Evolutionary conservation across 306 rosid genomes (phyloP).

Genomic region (Pyrus bretschneideri): DNA sequence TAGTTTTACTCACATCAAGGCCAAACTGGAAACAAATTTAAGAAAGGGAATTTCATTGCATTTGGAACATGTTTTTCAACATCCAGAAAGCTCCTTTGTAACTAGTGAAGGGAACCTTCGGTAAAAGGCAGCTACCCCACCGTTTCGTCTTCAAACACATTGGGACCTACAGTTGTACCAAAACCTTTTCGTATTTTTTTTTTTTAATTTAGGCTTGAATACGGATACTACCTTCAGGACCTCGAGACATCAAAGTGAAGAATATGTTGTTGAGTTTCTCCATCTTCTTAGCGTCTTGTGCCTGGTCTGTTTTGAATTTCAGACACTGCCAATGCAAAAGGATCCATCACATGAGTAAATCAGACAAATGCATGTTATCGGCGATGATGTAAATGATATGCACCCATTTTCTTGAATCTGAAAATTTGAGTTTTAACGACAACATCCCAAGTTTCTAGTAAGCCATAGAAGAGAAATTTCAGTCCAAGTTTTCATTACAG

Average conservation of each 20-base stretch:
- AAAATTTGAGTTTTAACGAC: background rate
- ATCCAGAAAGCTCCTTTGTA: background rate
- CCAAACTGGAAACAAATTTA: background rate
- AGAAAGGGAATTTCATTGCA: background rate
- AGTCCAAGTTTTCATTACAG: slow-evolving; percentile 13
- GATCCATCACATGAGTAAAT: slow-evolving; percentile 19
- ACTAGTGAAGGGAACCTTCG: background rate
- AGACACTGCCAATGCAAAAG: slow-evolving; percentile 53
- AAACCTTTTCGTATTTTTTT: background rate
- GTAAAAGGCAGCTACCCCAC: background rate
- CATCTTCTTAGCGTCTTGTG: slow-evolving; percentile 92
- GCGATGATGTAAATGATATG: background rate
- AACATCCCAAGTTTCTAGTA: background rate
- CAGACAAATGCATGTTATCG: background rate
- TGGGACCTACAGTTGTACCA: background rate
- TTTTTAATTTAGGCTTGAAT: background rate
- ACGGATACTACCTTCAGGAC: slow-evolving; percentile 67
- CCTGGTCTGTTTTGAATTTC: slow-evolving; percentile 87
- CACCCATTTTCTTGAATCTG: background rate
- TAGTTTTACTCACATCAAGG: background rate
- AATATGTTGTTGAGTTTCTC: slow-evolving; percentile 76
- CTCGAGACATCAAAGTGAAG: slow-evolving; percentile 90
- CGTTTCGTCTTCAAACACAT: background rate
- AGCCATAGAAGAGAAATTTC: background rate
- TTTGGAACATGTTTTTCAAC: background rate